Evolutionary conservation across 2,329 filamentous ascomycete species (phyloP), one percentile per base, ranked within the genome.

Genomic region (Pseudogymnoascus sp.): DNA sequence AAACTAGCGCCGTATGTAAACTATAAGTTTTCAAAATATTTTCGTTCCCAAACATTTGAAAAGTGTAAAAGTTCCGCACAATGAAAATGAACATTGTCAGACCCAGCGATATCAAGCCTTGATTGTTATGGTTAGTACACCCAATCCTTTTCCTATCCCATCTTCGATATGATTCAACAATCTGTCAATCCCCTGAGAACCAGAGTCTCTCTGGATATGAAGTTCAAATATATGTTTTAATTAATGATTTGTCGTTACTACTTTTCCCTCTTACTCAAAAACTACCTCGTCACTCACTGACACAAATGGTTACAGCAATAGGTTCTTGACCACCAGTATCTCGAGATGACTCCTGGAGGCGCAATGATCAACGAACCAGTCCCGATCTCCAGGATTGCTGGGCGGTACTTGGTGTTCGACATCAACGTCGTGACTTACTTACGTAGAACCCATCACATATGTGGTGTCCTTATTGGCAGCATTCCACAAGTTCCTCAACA

Each of bases 401-500:
- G 88, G 69, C 88, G 90, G 68, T 97, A 93, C 78, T 85, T 97
- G 65, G 81, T 99, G 69, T 97, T 97, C 80, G 91, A 96, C 74
- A 85, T 91, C 70, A 85, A 92, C 72, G 86, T 87, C 67, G 88
- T 92, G 65, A 87, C 89, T 70, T 83, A 88, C 74, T 81, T 96
- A 66, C 89, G 95, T 68, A 86, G 90, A 66, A 80, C 86, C 70
- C 84, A 96, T 78, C 87, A 91, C 74, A 91, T 96, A 70, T 93
- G 89, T 72, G 92, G 92, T 67, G 88, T 95, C 33, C 82, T 96
- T 63, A 87, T 90, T 65, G 95, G 95, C 64, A 93, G 90, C 7
- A 86, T 96, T 31, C 93, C 95, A 1, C 93, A 97, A 76, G 88
- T 91, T 64, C 92, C 93, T 5, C 93, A 96, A 70, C 95, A 99